Conservation (phyloP, 768 basidiomycete species). For the Crucibulum laeve region DNA sequence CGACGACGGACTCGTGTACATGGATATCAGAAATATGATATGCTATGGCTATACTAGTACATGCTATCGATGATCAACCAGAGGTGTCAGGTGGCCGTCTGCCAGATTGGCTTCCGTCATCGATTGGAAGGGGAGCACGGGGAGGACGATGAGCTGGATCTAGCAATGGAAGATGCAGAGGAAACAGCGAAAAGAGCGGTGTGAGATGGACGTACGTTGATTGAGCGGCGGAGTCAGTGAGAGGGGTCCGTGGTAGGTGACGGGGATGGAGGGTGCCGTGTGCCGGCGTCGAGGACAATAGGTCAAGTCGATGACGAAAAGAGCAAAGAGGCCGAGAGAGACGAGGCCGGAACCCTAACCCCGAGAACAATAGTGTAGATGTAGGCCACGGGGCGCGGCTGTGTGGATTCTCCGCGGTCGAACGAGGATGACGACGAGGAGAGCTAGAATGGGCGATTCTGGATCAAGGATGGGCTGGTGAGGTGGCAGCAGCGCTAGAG, state of each 20-base stretch:
- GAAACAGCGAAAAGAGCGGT: neutral
- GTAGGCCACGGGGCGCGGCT: neutral
- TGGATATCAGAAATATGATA: too few species aligned
- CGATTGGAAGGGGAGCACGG: too few species aligned
- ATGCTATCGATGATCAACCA: too few species aligned
- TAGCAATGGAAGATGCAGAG: neutral
- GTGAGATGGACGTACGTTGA: neutral
- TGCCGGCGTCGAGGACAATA: neutral
- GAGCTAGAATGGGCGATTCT: neutral
- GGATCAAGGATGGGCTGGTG: neutral
- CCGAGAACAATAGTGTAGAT: neutral
- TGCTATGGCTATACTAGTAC: too few species aligned
- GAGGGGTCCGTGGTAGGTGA: neutral
- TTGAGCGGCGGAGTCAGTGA: neutral
- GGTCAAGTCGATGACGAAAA: too few species aligned
- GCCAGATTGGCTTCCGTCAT: too few species aligned
- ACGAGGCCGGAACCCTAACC: constrained; percentile 5
- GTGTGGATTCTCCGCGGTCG: neutral
- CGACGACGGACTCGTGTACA: too few species aligned
- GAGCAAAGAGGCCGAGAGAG: constrained; percentile 3
- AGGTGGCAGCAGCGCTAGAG: neutral
- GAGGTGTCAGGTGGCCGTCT: too few species aligned
- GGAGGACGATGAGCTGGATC: neutral
- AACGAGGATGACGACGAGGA: neutral
- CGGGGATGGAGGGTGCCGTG: neutral